These are phyloP conservation scores for Plasmodium vivax DNA, from an alignment of 169 alveolate genomes.

Conservation along the genomic window DNA sequence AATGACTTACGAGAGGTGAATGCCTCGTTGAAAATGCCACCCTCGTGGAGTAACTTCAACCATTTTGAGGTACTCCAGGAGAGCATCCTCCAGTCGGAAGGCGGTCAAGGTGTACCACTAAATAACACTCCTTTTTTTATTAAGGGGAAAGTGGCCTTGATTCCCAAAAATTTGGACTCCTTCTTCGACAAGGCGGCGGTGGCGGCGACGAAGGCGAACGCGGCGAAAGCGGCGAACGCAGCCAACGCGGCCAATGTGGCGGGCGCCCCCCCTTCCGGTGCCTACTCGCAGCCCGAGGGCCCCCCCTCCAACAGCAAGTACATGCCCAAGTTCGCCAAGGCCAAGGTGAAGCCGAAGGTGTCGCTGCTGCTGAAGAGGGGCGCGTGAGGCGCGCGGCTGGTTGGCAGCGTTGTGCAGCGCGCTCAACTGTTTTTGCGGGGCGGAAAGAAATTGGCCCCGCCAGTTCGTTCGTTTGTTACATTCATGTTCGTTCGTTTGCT, in stretches of 20 bases:
- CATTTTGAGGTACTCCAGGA: slow-evolving; percentile 44
- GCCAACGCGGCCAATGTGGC: not conserved
- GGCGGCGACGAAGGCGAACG: not conserved
- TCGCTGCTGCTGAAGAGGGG: slow-evolving; percentile 22
- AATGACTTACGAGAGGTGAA: slow-evolving; percentile 86
- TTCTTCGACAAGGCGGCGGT: slow-evolving; percentile 15
- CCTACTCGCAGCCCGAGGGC: not conserved
- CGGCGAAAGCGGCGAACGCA: not conserved
- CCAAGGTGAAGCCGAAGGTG: slow-evolving; percentile 21
- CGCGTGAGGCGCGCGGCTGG: not conserved
- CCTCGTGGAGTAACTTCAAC: slow-evolving; percentile 75
- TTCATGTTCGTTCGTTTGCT: not conserved
- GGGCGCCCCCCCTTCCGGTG: not conserved
- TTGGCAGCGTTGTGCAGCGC: not conserved
- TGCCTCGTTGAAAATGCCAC: slow-evolving; percentile 81
- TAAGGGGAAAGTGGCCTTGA: slow-evolving; percentile 48
- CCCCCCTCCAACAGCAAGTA: not conserved
- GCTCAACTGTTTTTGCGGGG: not conserved
- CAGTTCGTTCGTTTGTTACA: not conserved
- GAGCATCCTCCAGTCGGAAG: slow-evolving; percentile 8
- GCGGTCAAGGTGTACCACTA: not conserved
- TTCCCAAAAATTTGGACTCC: slow-evolving; percentile 27
- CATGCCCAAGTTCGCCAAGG: slow-evolving; percentile 38
- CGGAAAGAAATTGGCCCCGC: not conserved
- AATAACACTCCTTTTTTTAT: slow-evolving; percentile 55